Evolutionary conservation across 2,329 filamentous ascomycete species (phyloP).

Genomic region (Arthrobotrys sphaeroides): DNA sequence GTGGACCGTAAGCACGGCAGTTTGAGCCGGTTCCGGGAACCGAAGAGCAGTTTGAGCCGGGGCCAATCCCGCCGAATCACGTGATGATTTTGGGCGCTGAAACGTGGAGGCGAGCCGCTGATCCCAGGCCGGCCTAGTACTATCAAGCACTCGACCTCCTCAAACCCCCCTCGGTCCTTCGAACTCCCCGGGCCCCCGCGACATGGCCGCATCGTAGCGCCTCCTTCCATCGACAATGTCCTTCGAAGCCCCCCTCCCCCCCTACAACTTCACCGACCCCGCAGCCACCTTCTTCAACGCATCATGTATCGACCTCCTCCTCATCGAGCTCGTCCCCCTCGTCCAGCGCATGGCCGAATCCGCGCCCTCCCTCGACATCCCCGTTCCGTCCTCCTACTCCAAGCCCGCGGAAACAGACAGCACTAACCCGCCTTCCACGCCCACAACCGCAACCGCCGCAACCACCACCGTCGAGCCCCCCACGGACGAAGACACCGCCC

Average conservation of each 20-base stretch:
- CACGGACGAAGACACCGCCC: slow-evolving; percentile 57
- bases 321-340: slow-evolving; percentile 96
- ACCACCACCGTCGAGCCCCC: slow-evolving; percentile 47
- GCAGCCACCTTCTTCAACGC: slow-evolving; percentile 79
- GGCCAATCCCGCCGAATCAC: not conserved
- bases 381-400: slow-evolving; percentile 62
- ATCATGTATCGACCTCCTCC: slow-evolving; percentile 89
- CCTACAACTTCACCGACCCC: slow-evolving; percentile 77
- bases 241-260: slow-evolving; percentile 74
- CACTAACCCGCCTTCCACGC: slow-evolving; percentile 50
- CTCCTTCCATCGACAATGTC: slow-evolving; percentile 71
- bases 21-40: no score
- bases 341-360: slow-evolving; percentile 85
- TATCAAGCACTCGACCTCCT: no score
- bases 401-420: slow-evolving; percentile 59
- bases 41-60: no score
- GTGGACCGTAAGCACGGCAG: no score
- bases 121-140: no score
- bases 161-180: not conserved
- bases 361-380: slow-evolving; percentile 56
- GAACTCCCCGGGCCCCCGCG: no score
- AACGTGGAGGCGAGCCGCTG: no score
- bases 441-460: slow-evolving; percentile 1
- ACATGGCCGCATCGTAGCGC: not conserved
- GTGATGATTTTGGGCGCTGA: not conserved